phyloP scores from a whole-genome alignment of 176 grass and related monocot genomes.

The Coix lacrymajobi region DNA sequence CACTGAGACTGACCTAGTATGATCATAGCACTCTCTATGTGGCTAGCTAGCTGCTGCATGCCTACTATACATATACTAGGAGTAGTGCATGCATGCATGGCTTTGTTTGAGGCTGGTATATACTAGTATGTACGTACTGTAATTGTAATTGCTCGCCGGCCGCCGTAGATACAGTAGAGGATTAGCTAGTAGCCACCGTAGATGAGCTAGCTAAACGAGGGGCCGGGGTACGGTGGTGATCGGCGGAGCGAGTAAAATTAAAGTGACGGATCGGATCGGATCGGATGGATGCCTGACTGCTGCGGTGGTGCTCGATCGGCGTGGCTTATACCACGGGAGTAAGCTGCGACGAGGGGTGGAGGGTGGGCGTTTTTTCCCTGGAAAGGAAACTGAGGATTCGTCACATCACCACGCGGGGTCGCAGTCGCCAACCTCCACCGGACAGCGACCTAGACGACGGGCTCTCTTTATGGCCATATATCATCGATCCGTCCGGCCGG shows the following conservation, averaged over 20 bases:
- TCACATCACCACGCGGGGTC: slow-evolving; percentile 68
- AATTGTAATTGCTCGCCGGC: not conserved
- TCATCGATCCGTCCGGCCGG: slow-evolving; percentile 6
- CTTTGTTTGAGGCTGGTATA: not conserved
- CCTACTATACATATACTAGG: not conserved
- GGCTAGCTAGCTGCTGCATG: not conserved
- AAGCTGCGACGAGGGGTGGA: slow-evolving; percentile 28
- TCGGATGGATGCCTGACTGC: not conserved
- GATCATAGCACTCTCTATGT: not conserved
- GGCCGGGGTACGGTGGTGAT: not conserved
- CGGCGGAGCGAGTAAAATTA: not conserved
- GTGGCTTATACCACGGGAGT: slow-evolving; percentile 37
- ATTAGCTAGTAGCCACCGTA: not conserved
- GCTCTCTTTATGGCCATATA: slow-evolving; percentile 39
- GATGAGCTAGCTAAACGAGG: not conserved
- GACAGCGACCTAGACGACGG: slow-evolving; percentile 50
- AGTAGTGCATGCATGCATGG: not conserved
- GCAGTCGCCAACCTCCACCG: slow-evolving; percentile 47
- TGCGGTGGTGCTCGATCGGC: not conserved
- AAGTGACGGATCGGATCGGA: not conserved
- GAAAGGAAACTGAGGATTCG: slow-evolving; percentile 86
- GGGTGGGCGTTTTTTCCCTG: slow-evolving; percentile 55
- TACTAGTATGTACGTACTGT: not conserved
- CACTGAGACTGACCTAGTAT: too few relatives aligned
- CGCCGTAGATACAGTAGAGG: not conserved